Evolutionary conservation across 164 flowering plant genomes (phyloP), one percentile per base, ranked within the genome.

Genomic region (Chimonanthus praecox): DNA sequence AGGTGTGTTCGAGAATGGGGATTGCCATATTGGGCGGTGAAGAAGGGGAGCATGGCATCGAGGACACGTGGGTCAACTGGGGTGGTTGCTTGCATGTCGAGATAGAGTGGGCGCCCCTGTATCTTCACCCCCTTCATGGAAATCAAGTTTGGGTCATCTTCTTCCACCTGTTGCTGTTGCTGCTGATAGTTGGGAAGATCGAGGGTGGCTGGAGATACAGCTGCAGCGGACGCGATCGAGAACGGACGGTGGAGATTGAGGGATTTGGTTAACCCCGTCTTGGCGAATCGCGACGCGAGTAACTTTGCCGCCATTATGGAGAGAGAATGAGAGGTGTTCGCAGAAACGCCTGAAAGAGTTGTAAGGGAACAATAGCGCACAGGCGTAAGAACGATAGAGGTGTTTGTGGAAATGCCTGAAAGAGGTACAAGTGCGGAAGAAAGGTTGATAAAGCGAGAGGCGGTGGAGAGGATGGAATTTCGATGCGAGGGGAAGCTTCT

Each of bases 1-100:
- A 92, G 87, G 78, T 95, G 99, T 48, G 98, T 95, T 0, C 99
- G 93, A 4, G 98, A 94, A 82, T 93, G 99, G 66, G 98, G 97
- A 80, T 95, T 95, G 7, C 99, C 99, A 78, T 61, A 95, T 5
- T 83, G 97, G 49, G 89, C 77, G 78, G 88, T 68, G 70, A 80
- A 86, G 81, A 58, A 95, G 5, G 98, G 99, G 3, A 92, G 93
- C 99, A 93, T 93, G 21, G 89, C 86, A 70, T 95, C 99, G 10
- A 93, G 80, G 21, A 90, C 97, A 45, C 99, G 78, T 7, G 99
- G 99, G 76, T 95, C 99, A 46, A 93, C 91, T 0, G 99, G 99
- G 0, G 97, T 83, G 0, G 99, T 92, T 2, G 98, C 97, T 69
- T 95, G 99, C 92, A 95, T 85, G 71, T 95, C 98, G 6, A 93